Evolutionary conservation across 2,329 filamentous ascomycete species (phyloP).

Genomic region (Arthrinium puccinioides): DNA sequence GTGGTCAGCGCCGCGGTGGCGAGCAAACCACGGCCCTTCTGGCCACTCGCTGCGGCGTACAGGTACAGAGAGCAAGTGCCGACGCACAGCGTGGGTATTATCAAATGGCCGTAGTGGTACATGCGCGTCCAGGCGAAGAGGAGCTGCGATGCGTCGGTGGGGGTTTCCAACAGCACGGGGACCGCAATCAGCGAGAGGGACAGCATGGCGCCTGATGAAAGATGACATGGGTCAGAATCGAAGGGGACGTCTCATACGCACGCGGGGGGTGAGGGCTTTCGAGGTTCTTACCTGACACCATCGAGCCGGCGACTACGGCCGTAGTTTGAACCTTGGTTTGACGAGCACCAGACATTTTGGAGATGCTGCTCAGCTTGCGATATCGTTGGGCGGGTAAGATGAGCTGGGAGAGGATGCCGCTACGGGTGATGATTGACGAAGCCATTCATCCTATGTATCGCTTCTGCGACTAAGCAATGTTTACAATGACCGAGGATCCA

Average conservation of each 20-base stretch:
- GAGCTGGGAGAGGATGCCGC: too few relatives aligned
- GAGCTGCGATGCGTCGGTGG: background rate
- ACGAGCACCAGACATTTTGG: too few relatives aligned
- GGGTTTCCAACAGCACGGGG: background rate
- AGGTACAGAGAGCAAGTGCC: background rate
- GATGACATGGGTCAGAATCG: too few relatives aligned
- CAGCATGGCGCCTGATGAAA: background rate
- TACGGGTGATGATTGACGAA: too few relatives aligned
- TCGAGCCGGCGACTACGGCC: background rate
- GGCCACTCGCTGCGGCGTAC: background rate
- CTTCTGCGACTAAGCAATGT: too few relatives aligned
- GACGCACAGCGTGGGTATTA: background rate
- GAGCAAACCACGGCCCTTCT: background rate
- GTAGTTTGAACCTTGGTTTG: too few relatives aligned
- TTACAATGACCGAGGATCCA: too few relatives aligned
- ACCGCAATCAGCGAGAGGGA: background rate
- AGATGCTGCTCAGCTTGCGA: too few relatives aligned
- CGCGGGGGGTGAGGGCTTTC: too few relatives aligned
- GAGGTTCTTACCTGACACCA: background rate
- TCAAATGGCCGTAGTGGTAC: background rate
- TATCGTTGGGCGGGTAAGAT: too few relatives aligned
- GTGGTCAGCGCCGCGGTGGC: background rate
- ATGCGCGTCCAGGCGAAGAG: background rate
- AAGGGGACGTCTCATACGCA: too few relatives aligned
- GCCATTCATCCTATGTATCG: too few relatives aligned